These are phyloP conservation scores for Kuraishia piskuri DNA, from an alignment of 805 yeast genomes.

Conservation along the genomic window DNA sequence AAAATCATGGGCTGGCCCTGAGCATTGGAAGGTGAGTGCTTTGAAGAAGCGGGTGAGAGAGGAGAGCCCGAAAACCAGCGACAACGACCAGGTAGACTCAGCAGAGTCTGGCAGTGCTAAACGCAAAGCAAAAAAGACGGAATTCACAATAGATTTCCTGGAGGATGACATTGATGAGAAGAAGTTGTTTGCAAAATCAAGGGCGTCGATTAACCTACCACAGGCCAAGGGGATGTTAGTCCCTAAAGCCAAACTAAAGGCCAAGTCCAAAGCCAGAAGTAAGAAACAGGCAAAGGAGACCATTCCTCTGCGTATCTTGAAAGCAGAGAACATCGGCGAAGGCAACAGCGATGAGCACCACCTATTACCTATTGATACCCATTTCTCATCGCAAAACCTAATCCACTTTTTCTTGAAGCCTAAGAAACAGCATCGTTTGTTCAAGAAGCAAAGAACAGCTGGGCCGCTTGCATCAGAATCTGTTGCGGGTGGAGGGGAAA, in stretches of 20 bases:
- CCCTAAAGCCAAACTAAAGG: not conserved
- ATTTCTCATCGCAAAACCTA: constrained; percentile 61
- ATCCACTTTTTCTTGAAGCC: constrained; percentile 68
- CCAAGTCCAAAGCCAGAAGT: not conserved
- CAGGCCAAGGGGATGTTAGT: not conserved
- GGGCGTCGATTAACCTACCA: not conserved
- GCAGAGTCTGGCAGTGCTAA: not conserved
- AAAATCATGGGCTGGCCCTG: constrained; percentile 77
- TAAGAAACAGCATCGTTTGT: not conserved
- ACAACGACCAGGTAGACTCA: too few species aligned
- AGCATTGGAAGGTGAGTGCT: constrained; percentile 75
- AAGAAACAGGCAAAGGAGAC: constrained; percentile 23
- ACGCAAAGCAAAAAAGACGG: not conserved
- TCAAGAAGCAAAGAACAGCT: not conserved
- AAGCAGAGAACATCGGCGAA: not conserved
- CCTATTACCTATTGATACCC: constrained; percentile 30
- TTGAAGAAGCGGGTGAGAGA: constrained; percentile 30
- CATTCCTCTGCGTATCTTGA: constrained; percentile 12
- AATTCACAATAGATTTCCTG: not conserved
- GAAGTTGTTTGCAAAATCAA: not conserved
- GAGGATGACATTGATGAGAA: not conserved
- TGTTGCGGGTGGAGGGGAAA: constrained; percentile 14
- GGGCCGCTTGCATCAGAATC: constrained; percentile 5
- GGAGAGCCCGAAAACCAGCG: constrained; percentile 1
- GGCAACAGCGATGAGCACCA: constrained; percentile 2